A percentile compares a stretch with the other conserved stretches of the same genome.
These are phyloP conservation scores for Candida stauntonica DNA, from an alignment of 805 yeast species.

Conservation along the genomic window DNA sequence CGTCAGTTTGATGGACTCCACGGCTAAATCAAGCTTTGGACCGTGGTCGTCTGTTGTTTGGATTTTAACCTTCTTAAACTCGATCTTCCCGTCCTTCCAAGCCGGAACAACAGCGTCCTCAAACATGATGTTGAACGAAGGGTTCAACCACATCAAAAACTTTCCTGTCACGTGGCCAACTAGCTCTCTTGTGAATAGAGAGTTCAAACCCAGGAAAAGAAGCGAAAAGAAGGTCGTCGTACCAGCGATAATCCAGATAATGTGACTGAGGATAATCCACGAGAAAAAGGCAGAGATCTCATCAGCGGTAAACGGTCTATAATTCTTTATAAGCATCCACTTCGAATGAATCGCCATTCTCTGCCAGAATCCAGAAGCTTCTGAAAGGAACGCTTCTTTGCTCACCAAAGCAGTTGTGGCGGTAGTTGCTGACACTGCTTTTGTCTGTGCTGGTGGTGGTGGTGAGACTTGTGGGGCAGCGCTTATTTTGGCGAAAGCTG, in stretches of 20 bases:
- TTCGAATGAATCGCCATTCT: conserved; percentile 52
- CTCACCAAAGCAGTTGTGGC: conserved; percentile 10
- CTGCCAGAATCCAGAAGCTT: conserved; percentile 29
- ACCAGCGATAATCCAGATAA: conserved; percentile 70
- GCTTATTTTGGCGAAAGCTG: background rate
- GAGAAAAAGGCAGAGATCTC: conserved; percentile 84
- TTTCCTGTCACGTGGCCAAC: conserved; percentile 82
- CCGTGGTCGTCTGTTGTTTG: conserved; percentile 66
- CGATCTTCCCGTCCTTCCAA: conserved; percentile 83
- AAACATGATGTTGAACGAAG: conserved; percentile 75
- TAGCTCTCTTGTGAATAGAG: conserved; percentile 82
- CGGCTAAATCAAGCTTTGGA: conserved; percentile 71
- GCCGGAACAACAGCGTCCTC: conserved; percentile 90
- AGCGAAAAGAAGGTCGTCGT: conserved; percentile 90
- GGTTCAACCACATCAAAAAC: conserved; percentile 62
- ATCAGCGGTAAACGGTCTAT: conserved; percentile 83
- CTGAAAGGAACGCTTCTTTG: conserved; percentile 17
- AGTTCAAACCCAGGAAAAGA: conserved; percentile 62
- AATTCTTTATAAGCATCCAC: conserved; percentile 73
- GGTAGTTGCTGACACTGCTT: background rate
- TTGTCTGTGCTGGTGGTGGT: background rate
- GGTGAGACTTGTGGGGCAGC: background rate
- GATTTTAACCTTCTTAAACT: conserved; percentile 68
- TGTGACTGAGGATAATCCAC: conserved; percentile 86
- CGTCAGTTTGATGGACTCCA: conserved; percentile 77